These are phyloP conservation scores for Phytopythium litorale DNA, from an alignment of 352 stramenopile genomes.

Conservation along the genomic window DNA sequence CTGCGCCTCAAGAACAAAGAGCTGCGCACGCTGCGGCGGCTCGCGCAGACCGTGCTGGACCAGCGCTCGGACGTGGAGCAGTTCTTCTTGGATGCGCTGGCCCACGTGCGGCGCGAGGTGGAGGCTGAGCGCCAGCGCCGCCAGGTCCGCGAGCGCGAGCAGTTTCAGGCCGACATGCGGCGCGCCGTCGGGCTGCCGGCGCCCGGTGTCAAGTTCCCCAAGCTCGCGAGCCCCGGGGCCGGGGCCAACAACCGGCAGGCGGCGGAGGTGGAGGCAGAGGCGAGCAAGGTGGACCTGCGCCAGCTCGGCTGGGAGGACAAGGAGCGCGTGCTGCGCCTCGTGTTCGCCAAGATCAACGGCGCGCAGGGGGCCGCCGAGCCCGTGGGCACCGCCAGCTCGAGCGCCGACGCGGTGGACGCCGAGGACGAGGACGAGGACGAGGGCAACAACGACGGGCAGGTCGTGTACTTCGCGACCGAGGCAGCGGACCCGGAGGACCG, in stretches of 20 bases:
- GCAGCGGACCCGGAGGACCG: conserved; percentile 10
- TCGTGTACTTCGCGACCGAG: conserved; percentile 62
- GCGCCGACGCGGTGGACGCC: not conserved
- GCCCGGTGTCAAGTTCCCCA: conserved; percentile 40
- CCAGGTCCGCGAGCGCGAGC: conserved; percentile 42
- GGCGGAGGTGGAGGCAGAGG: not conserved
- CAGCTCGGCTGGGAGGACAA: conserved; percentile 90
- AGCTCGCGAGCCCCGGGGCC: conserved; percentile 22
- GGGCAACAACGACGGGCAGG: conserved; percentile 3
- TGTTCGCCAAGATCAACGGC: conserved; percentile 94
- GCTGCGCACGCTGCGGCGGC: conserved; percentile 81
- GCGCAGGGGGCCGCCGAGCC: conserved; percentile 48
- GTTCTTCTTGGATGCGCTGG: conserved; percentile 92
- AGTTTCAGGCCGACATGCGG: conserved; percentile 54
- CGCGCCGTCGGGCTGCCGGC: conserved; percentile 26
- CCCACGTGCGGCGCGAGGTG: conserved; percentile 84
- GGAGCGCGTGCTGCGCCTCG: conserved; percentile 89
- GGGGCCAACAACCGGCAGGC: conserved; percentile 35
- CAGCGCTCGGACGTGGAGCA: conserved; percentile 90
- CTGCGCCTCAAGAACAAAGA: conserved; percentile 93
- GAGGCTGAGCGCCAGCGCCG: conserved; percentile 43
- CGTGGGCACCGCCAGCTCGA: not conserved
- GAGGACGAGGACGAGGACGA: conserved; percentile 8
- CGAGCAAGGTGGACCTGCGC: conserved; percentile 75
- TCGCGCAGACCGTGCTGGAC: conserved; percentile 89